Percentiles rank a stretch among this genome's conserved stretches.
Evolutionary conservation across 2,329 filamentous ascomycete genomes (phyloP).

Genomic region (Aspergillus jensenii): DNA sequence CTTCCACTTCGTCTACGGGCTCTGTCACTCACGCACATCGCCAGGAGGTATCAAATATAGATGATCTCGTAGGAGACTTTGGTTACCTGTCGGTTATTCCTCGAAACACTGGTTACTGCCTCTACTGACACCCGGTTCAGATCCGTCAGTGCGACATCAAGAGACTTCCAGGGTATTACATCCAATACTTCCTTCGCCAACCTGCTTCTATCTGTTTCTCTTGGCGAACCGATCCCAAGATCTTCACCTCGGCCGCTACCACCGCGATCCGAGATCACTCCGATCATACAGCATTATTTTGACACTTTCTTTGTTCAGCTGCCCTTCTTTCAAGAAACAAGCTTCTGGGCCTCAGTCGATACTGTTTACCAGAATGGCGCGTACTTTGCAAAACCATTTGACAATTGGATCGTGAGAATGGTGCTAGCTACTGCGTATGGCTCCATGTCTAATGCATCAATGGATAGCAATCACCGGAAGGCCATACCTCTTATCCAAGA

Average conservation of each 20-base stretch:
- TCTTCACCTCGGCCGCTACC: constrained; percentile 65
- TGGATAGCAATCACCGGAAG: constrained; percentile 63
- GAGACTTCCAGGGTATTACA: constrained; percentile 87
- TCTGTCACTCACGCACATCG: constrained; percentile 43
- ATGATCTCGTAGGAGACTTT: constrained; percentile 90
- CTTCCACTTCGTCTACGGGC: constrained; percentile 30
- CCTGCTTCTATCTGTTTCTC: constrained; percentile 79
- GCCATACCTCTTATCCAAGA: constrained; percentile 61
- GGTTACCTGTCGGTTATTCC: constrained; percentile 69
- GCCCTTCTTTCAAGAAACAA: constrained; percentile 79
- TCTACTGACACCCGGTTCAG: constrained; percentile 45
- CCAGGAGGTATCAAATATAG: constrained; percentile 80
- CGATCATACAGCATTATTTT: constrained; percentile 79
- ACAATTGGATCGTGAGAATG: constrained; percentile 86
- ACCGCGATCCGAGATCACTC: constrained; percentile 64
- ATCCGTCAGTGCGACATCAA: constrained; percentile 88
- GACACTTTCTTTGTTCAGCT: constrained; percentile 76
- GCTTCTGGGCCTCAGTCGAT: constrained; percentile 74
- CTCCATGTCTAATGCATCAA: constrained; percentile 66
- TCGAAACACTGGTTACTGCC: neutral
- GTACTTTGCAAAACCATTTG: constrained; percentile 62
- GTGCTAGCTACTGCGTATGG: constrained; percentile 80
- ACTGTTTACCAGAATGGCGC: constrained; percentile 73
- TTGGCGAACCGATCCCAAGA: constrained; percentile 69
- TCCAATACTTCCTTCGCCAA: constrained; percentile 91